Conservation (phyloP, 2,329 filamentous ascomycete species). For the Aquanectria penicillioides region DNA sequence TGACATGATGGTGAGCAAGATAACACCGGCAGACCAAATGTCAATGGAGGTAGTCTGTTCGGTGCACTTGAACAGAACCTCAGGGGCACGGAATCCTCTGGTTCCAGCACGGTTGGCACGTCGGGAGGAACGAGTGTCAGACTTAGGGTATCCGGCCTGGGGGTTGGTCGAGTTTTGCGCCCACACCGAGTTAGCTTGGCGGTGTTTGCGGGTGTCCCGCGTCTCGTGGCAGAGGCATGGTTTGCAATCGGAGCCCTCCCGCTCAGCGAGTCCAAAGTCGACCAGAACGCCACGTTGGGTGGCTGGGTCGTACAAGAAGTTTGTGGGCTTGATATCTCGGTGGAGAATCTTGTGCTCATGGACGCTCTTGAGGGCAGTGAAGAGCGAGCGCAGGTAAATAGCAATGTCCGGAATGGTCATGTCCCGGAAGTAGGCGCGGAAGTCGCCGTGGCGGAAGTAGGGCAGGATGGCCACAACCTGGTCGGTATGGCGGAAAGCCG, state of each 20-base stretch:
- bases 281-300: constrained; percentile 88
- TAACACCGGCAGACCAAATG: constrained; percentile 97
- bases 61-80: constrained; percentile 97
- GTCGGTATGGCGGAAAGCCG: constrained; percentile 93
- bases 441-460: constrained; percentile 96
- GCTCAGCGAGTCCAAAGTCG: constrained; percentile 98
- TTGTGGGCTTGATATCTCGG: constrained; percentile 96
- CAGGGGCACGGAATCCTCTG: constrained; percentile 92
- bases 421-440: constrained; percentile 91
- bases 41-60: constrained; percentile 94
- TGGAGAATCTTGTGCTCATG: constrained; percentile 89
- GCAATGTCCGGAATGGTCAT: constrained; percentile 89
- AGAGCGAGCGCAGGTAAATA: constrained; percentile 88
- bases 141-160: constrained; percentile 82
- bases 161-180: constrained; percentile 60
- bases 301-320: constrained; percentile 90
- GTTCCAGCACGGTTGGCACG: constrained; percentile 96
- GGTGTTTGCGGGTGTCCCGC: constrained; percentile 68
- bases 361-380: constrained; percentile 84
- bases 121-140: constrained; percentile 86
- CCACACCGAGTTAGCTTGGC: constrained; percentile 67
- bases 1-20: constrained; percentile 92
- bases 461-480: constrained; percentile 95
- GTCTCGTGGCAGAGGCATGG: constrained; percentile 84
- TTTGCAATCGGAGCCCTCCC: constrained; percentile 79